These are phyloP conservation scores for Schizothecium vesticola DNA, from an alignment of 495 filamentous ascomycete species.

Conservation along the genomic window DNA sequence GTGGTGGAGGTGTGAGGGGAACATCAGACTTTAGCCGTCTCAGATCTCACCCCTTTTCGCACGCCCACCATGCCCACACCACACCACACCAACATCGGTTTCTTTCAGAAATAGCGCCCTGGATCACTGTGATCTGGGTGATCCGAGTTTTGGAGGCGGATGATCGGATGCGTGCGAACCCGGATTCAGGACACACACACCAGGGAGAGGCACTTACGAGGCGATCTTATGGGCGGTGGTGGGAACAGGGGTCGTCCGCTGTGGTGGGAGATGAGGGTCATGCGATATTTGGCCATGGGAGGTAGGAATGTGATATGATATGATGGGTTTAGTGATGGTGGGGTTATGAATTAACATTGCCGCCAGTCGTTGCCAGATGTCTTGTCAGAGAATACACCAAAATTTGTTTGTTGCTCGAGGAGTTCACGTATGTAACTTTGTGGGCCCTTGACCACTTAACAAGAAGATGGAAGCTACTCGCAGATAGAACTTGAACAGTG, in stretches of 20 bases:
- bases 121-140: background rate
- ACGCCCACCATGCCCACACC: background rate
- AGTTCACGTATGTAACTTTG: background rate
- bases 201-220: background rate
- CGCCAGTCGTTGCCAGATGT: background rate
- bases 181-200: background rate
- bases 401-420: background rate
- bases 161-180: background rate
- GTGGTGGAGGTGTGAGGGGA: background rate
- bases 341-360: background rate
- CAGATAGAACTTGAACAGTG: no score
- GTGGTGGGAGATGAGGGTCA: background rate
- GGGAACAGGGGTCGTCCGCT: background rate
- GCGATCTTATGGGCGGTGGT: background rate
- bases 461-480: no score
- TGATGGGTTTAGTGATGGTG: background rate
- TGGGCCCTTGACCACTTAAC: no score
- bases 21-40: background rate
- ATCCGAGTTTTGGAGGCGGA: background rate
- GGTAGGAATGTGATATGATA: background rate
- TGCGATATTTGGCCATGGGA: background rate
- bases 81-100: background rate
- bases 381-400: no score
- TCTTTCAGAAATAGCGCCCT: background rate
- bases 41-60: background rate